Evolutionary conservation across 331 rosid genomes (phyloP), one percentile per base, ranked within the genome.

Genomic region (Saraca asoca): DNA sequence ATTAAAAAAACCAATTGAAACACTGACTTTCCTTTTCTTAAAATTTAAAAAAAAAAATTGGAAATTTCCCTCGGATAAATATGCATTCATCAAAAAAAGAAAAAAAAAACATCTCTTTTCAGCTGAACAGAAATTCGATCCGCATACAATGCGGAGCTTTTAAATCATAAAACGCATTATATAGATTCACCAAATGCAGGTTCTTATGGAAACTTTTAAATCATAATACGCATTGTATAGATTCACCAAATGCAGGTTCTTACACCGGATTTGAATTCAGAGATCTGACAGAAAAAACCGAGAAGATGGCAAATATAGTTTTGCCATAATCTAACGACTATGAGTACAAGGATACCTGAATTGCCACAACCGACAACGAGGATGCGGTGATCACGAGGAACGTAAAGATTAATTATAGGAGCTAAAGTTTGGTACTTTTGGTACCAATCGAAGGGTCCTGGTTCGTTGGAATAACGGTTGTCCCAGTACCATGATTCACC

Each of bases 401-500:
- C 81, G 54, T 91, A 84, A 66, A 84, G 91, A 33, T 73, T 79
- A 71, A 85, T 77, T 64, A 91, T 73, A 18, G 97, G 95, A 62
- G 97, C 82, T 35, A 91, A 24, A 69, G 93, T 70, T 15, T 72
- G 78, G 71, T 85, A 91, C 67, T 83, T 91, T 61, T 91, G 97
- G 85, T 91, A 91, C 97, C 97, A 91, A 82, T 91, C 95, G 45
- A 91, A 91, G 42, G 87, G 78, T 5, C 79, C 79, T 0, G 89
- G 83, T 66, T 91, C 95, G 62, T 84, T 77, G 58, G 93, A 55
- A 79, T 91, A 91, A 51, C 95, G 95, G 51, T 82, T 79, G 75
- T 91, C 91, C 97, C 95, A 91, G 73, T 91, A 91, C 93, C 93
- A 82, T 33, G 86, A 46, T 77, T 91, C 97, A 52, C 95, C 97